Evolutionary conservation across 148 eudicot species (phyloP), one percentile per base, ranked within the genome.

Genomic region (Camellia japonica): DNA sequence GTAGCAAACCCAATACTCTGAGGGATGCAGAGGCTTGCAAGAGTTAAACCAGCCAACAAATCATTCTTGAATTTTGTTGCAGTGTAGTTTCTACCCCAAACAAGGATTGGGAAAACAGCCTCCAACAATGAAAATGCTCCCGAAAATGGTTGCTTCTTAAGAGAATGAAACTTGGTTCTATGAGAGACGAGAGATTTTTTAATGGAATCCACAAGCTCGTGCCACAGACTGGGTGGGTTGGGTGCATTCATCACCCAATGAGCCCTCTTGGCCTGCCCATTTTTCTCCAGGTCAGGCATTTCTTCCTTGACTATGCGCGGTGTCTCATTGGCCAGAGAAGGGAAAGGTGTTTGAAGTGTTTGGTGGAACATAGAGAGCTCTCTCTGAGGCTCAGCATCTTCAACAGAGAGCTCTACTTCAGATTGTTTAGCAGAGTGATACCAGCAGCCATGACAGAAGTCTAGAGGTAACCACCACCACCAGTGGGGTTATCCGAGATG

Each of bases 1-100:
- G 86, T 83, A n/a, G 88, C 88, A 80, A 83, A 86, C 12, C 88
- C 88, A 78, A 86, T 86, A 80, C 88, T 83, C 88, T 86, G 88
- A 44, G 88, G 88, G 62, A 86, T 86, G 84, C 84, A 83, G 46
- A 86, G 77, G 80, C 88, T 86, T 73, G 88, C 88, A 62, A 86
- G 88, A 65, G 88, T 86, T 70, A 86, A 69, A 9, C 88, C 88
- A 3, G 88, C 85, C 65, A 86, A 59, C 20, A 86, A 72, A 61
- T 86, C 88, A 3, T 73, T 77, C 75, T 69, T 86, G 38, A 86
- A 86, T 44, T 80, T 86, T 3, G 72, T 56, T 7, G n/a, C 47
- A 0, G 76, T 74, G 61, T 86, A 86, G 59, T 16, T 69, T 60
- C 71, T 75, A 12, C 73, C 58, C 86, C 79, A 80, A 41, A 62